These are phyloP conservation scores for Saccharomycopsis capsularis DNA, from an alignment of 805 yeast genomes.

Conservation along the genomic window DNA sequence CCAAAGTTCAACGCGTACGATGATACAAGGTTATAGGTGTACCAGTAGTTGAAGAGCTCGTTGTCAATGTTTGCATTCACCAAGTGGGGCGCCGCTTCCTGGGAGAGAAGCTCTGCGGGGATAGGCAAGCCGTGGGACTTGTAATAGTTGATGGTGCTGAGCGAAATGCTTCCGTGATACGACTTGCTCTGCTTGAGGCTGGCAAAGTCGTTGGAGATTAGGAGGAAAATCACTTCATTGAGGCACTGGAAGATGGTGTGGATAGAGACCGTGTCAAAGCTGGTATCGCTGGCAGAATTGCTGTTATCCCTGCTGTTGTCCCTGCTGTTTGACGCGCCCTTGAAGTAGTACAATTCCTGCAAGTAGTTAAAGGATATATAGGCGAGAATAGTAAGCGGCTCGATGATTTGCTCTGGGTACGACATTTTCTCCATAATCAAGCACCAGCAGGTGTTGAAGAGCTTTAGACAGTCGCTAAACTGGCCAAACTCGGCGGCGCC, in stretches of 20 bases:
- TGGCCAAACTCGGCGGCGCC: conserved; percentile 37
- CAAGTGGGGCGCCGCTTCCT: conserved; percentile 5
- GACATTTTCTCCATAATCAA: conserved; percentile 28
- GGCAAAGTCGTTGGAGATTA: conserved; percentile 31
- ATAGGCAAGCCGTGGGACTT: conserved; percentile 44
- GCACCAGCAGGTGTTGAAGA: conserved; percentile 41
- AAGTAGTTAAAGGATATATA: conserved; percentile 37
- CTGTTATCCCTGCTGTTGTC: neutral
- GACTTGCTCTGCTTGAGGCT: conserved; percentile 9
- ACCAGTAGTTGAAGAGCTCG: conserved; percentile 35
- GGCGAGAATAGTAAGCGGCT: conserved; percentile 39
- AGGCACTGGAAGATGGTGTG: conserved; percentile 44
- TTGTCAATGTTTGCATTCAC: conserved; percentile 20
- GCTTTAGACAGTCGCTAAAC: conserved; percentile 30
- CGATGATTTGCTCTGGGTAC: conserved; percentile 34
- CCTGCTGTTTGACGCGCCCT: neutral
- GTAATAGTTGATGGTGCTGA: conserved; percentile 44
- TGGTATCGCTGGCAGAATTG: neutral
- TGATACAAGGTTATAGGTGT: conserved; percentile 41
- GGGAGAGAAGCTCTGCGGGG: conserved; percentile 29
- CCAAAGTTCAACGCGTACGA: conserved; percentile 35
- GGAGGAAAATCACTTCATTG: conserved; percentile 40
- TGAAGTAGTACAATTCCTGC: conserved; percentile 22
- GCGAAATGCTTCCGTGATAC: conserved; percentile 49
- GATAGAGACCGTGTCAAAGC: conserved; percentile 29